Conservation (phyloP, 129 eudicot species). For the Cynara cardunculus region DNA sequence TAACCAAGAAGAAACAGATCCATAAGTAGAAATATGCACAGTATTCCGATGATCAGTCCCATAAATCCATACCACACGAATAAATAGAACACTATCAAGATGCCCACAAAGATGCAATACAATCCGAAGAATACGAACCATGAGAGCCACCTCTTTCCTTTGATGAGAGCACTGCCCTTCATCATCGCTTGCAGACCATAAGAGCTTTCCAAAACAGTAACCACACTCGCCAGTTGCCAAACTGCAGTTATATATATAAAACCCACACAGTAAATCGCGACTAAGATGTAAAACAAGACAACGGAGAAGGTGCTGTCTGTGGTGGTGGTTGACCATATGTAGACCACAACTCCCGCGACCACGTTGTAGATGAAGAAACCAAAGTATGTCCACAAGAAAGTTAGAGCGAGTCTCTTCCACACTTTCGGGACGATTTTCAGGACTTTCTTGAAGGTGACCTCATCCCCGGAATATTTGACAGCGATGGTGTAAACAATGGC, state of each 20-base stretch:
- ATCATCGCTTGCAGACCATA: constrained; percentile 58
- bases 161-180: constrained; percentile 40
- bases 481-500: constrained; percentile 65
- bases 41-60: constrained; percentile 17
- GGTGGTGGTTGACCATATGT: neutral
- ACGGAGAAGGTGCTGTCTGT: neutral
- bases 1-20: constrained; percentile 24
- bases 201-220: constrained; percentile 47
- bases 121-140: constrained; percentile 36
- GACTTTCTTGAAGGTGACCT: constrained; percentile 38
- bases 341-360: neutral
- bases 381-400: constrained; percentile 48
- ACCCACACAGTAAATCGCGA: constrained; percentile 19
- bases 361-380: constrained; percentile 48
- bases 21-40: constrained; percentile 24
- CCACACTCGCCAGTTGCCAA: constrained; percentile 75
- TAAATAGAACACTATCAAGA: neutral
- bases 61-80: neutral
- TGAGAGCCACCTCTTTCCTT: constrained; percentile 42
- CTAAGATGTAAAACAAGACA: neutral
- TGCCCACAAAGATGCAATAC: constrained; percentile 16
- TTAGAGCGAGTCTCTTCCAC: constrained; percentile 56
- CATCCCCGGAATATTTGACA: constrained; percentile 23
- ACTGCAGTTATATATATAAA: constrained; percentile 42
- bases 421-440: constrained; percentile 51